A percentile compares a stretch with the other conserved stretches of the same genome.
Evolutionary conservation across 768 basidiomycete genomes (phyloP).

Genomic region (Chiua virens): DNA sequence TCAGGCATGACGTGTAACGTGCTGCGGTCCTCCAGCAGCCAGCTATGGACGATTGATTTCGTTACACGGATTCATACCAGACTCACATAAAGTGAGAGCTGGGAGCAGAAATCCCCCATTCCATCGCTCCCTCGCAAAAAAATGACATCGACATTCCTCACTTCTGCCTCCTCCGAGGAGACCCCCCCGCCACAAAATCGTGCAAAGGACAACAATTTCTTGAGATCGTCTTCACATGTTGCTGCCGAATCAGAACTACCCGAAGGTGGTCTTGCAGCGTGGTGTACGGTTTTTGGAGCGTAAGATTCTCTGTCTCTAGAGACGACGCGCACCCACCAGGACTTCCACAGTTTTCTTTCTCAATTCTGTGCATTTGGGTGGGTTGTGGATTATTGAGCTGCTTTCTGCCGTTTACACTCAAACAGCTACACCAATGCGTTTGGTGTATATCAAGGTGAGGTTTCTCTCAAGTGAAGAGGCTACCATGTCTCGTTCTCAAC

Average conservation of each 20-base stretch:
- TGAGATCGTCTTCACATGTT: not conserved
- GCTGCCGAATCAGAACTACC: conserved; percentile 1
- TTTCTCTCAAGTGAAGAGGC: not conserved
- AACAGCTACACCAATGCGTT: conserved; percentile 20
- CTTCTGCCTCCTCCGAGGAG: not conserved
- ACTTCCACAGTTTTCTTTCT: conserved; percentile 20
- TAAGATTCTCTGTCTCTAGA: conserved; percentile 4
- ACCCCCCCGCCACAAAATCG: not conserved
- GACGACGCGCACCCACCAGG: not conserved
- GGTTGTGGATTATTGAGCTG: not conserved
- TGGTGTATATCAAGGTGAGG: conserved; percentile 29
- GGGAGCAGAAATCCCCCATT: not conserved
- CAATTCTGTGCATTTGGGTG: conserved; percentile 29
- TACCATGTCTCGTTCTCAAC: not conserved
- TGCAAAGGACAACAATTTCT: not conserved
- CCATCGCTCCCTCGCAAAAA: not conserved
- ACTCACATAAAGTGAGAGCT: not conserved
- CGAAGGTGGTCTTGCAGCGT: conserved; percentile 21
- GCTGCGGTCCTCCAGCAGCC: too few species aligned
- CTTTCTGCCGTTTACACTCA: not conserved
- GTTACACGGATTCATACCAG: not conserved
- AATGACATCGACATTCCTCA: not conserved
- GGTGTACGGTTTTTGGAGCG: conserved; percentile 28
- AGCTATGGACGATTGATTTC: not conserved
- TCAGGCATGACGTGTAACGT: not conserved